A percentile compares a stretch with the other conserved stretches of the same genome.
These are phyloP conservation scores for Vitis cinerea DNA, from an alignment of 164 flowering plant genomes.

Conservation along the genomic window DNA sequence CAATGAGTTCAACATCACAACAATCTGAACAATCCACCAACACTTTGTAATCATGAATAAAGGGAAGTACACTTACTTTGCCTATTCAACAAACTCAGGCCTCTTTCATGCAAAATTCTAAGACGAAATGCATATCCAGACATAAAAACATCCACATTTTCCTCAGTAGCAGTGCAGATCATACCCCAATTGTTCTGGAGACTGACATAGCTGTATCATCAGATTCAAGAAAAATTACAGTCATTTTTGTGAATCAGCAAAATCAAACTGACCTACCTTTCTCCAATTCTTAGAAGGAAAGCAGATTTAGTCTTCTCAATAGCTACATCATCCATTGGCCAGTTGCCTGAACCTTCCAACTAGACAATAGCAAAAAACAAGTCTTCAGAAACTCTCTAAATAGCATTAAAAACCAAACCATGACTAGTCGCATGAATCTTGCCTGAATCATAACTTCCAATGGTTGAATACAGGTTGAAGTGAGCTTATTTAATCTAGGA, in stretches of 20 bases:
- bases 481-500: slow-evolving; percentile 32
- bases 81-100: slow-evolving; percentile 53
- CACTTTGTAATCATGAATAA: background rate
- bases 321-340: slow-evolving; percentile 85
- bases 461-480: slow-evolving; percentile 68
- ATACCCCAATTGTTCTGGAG: slow-evolving; percentile 65
- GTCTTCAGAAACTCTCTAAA: slow-evolving; percentile 1
- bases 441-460: slow-evolving; percentile 93
- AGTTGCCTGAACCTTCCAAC: slow-evolving; percentile 98
- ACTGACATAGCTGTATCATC: slow-evolving; percentile 42
- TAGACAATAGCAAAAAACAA: slow-evolving; percentile 22
- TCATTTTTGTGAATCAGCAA: background rate
- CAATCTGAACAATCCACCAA: background rate
- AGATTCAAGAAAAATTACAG: slow-evolving; percentile 2
- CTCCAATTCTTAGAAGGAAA: slow-evolving; percentile 84
- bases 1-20: slow-evolving; percentile 10
- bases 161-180: slow-evolving; percentile 69
- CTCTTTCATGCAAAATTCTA: slow-evolving; percentile 84
- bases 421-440: slow-evolving; percentile 5
- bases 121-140: slow-evolving; percentile 95
- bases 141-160: slow-evolving; percentile 70
- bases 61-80: slow-evolving; percentile 40
- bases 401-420: background rate
- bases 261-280: slow-evolving; percentile 51
- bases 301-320: slow-evolving; percentile 88